phyloP scores from a whole-genome alignment of 768 basidiomycete genomes.

The Trametes villosa region DNA sequence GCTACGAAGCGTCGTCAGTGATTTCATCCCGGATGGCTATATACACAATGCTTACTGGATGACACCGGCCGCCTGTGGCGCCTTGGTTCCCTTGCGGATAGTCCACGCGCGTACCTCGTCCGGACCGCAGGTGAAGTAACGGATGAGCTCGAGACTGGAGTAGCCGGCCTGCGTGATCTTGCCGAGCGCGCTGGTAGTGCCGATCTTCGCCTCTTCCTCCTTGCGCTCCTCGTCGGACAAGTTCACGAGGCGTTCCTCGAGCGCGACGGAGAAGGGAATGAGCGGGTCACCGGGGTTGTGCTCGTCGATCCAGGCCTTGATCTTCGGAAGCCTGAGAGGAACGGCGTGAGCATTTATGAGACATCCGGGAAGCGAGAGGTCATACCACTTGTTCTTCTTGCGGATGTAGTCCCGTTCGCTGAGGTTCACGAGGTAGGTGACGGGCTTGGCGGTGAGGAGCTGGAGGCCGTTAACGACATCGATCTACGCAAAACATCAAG shows the following conservation, averaged over 20 bases:
- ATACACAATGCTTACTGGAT: conserved; percentile 72
- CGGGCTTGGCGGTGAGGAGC: conserved; percentile 94
- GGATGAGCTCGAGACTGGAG: conserved; percentile 86
- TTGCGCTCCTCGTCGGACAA: conserved; percentile 70
- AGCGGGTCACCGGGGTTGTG: conserved; percentile 95
- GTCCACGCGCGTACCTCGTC: conserved; percentile 99
- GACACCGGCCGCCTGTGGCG: conserved; percentile 96
- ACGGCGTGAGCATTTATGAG: neutral
- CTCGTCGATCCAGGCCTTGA: conserved; percentile 97
- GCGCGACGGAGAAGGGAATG: conserved; percentile 95
- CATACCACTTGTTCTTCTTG: conserved; percentile 98
- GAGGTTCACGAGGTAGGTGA: conserved; percentile 97
- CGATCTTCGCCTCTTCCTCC: conserved; percentile 77
- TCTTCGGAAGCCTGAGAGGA: conserved; percentile 79
- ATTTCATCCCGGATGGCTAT: neutral
- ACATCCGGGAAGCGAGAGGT: neutral
- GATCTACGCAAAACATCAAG: conserved; percentile 52
- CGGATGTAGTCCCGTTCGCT: conserved; percentile 93
- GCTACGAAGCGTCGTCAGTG: conserved; percentile 42
- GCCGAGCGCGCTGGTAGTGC: conserved; percentile 74
- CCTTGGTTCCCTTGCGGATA: conserved; percentile 90
- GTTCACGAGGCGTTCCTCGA: conserved; percentile 84
- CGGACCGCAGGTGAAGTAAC: conserved; percentile 97
- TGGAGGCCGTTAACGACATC: conserved; percentile 88
- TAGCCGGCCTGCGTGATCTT: conserved; percentile 98